Conservation (phyloP, 768 basidiomycete genomes). For the Pluteus cervinus region DNA sequence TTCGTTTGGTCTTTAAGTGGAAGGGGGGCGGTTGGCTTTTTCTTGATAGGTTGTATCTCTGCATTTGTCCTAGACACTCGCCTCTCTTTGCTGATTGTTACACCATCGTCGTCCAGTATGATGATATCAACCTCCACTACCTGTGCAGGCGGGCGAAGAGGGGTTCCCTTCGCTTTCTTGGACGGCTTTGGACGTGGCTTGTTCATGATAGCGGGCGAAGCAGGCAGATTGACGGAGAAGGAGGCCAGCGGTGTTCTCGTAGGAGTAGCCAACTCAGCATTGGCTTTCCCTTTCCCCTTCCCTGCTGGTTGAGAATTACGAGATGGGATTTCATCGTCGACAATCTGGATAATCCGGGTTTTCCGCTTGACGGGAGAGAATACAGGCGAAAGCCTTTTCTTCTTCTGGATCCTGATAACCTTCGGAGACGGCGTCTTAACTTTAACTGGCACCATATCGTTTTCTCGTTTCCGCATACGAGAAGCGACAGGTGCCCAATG, state of each 20-base stretch:
- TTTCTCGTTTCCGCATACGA: constrained; percentile 44
- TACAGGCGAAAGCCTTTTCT: constrained; percentile 30
- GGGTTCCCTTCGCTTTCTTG: constrained; percentile 15
- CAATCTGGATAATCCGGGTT: constrained; percentile 24
- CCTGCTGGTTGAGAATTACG: constrained; percentile 5
- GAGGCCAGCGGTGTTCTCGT: constrained; percentile 26
- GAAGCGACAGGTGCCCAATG: constrained; percentile 31
- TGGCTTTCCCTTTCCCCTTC: constrained; percentile 10
- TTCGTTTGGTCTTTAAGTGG: background rate
- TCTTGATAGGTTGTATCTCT: constrained; percentile 26
- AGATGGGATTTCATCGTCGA: constrained; percentile 14
- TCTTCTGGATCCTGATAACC: constrained; percentile 32
- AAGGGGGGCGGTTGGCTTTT: constrained; percentile 3
- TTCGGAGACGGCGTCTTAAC: constrained; percentile 28
- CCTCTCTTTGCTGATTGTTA: constrained; percentile 52
- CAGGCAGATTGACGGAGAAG: constrained; percentile 24
- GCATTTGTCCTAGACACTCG: constrained; percentile 46
- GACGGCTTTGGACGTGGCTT: constrained; percentile 1
- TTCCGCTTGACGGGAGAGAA: constrained; percentile 29
- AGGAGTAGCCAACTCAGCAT: constrained; percentile 15
- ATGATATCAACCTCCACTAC: constrained; percentile 63
- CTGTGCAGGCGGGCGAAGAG: constrained; percentile 34
- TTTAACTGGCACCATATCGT: constrained; percentile 22
- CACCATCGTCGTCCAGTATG: constrained; percentile 56
- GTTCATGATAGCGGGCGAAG: constrained; percentile 29